Evolutionary conservation across 805 yeast species (phyloP), one percentile per base, ranked within the genome.

Genomic region (Ogataea trehaloabstinens): DNA sequence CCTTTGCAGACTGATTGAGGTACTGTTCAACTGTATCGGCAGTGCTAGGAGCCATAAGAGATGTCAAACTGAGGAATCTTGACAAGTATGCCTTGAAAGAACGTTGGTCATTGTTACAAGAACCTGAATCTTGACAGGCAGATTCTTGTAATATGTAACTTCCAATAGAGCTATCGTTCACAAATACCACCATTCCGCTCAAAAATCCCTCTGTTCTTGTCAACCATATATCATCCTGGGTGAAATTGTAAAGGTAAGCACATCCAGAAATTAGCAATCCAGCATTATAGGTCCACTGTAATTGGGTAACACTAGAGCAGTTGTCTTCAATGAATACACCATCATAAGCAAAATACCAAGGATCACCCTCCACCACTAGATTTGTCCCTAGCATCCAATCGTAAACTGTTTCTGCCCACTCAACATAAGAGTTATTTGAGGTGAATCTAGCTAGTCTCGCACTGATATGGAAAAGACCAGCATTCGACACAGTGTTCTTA

Each of bases 401-500:
- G 76, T 86, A 90, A 11, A 83, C 77, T 45, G 64, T 69, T 42
- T 81, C 86, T 30, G 86, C 83, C 79, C 87, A 82, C 6, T 80
- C 85, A 12, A 74, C 74, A 52, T 87, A 90, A 0, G 88, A 68
- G 22, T 71, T 73, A 63, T 90, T 88, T 25, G 75, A 75, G 1
- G 95, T 84, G 62, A 79, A 90, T 51, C 96, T 71, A 2, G 93
- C 93, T 49, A 90, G 71, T 46, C 97, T 73, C 1, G 96, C 93
- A 13, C 85, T 95, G 28, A 90, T 59, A 51, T 87, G 88, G 75
- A 90, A 89, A 39, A 90, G 68, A 35, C 90, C 85, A 19, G 95
- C 97, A 61, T 87, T 90, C n/a, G 95, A 74, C 42, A 90, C 87
- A 25, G 96, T 69, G 61, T 91, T 91, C 63, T 91, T 91, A 64